Percentiles rank a stretch among this genome's conserved stretches.
phyloP scores from a whole-genome alignment of 192 early-diverging fungal species.

The Allomyces javanicus region DNA sequence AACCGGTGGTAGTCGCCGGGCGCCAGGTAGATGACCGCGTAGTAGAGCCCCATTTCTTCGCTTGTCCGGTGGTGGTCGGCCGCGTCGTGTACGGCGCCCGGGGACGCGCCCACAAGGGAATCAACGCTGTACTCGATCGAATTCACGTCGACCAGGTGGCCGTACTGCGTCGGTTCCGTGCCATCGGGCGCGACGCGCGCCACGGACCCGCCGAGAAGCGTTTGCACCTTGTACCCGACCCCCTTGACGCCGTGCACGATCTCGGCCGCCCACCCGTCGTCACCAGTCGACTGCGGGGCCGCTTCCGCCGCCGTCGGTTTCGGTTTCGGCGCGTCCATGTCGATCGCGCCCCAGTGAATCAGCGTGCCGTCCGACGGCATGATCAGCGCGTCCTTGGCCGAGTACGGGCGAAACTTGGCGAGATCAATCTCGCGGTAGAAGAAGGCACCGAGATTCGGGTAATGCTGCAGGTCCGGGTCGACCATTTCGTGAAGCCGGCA shows the following conservation, averaged over 20 bases:
- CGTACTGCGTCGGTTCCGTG: slow-evolving; percentile 11
- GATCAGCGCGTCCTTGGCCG: slow-evolving; percentile 24
- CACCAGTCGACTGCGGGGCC: not conserved
- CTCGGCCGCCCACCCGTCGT: not conserved
- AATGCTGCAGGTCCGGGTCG: slow-evolving; percentile 52
- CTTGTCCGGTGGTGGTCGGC: slow-evolving; percentile 15
- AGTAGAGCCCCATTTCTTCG: slow-evolving; percentile 60
- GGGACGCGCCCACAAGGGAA: slow-evolving; percentile 37
- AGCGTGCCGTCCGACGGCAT: slow-evolving; percentile 83
- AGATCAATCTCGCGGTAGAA: slow-evolving; percentile 59
- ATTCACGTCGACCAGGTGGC: slow-evolving; percentile 74
- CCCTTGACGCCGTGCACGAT: slow-evolving; percentile 85
- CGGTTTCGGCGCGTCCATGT: slow-evolving; percentile 1
- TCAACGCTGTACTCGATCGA: slow-evolving; percentile 66
- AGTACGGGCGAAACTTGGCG: not conserved
- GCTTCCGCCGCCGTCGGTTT: no score
- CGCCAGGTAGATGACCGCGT: slow-evolving; percentile 83
- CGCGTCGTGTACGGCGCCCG: slow-evolving; percentile 6
- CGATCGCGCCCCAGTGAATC: slow-evolving; percentile 70
- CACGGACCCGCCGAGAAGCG: slow-evolving; percentile 47
- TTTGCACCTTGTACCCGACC: slow-evolving; percentile 67
- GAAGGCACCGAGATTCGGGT: slow-evolving; percentile 71
- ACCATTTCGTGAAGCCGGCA: slow-evolving; percentile 91
- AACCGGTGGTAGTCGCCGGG: slow-evolving; percentile 98
- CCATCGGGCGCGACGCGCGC: no score